phyloP scores from a whole-genome alignment of 352 stramenopile genomes.

The Phytophthora rubi region DNA sequence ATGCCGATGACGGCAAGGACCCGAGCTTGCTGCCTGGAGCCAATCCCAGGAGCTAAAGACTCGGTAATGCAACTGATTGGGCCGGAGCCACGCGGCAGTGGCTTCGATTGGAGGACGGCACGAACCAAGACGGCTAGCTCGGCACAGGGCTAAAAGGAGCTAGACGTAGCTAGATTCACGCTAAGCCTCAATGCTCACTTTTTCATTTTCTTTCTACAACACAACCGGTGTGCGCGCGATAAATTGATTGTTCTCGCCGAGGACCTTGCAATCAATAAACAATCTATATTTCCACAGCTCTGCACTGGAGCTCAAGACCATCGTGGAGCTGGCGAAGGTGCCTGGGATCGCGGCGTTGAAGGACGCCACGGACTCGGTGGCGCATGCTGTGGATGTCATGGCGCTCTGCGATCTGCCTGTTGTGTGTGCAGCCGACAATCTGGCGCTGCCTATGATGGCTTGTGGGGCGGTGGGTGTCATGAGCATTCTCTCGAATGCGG shows the following conservation, averaged over 20 bases:
- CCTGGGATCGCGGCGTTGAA: slow-evolving; percentile 96
- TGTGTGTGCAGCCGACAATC: slow-evolving; percentile 85
- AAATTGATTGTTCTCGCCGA: too few species aligned
- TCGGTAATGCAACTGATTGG: not conserved
- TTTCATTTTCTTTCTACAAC: not conserved
- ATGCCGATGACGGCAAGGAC: not conserved
- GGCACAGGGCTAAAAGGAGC: not conserved
- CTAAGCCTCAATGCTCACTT: not conserved
- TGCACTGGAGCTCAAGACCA: slow-evolving; percentile 93
- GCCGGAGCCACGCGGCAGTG: not conserved
- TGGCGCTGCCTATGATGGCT: slow-evolving; percentile 87
- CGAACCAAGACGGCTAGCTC: not conserved
- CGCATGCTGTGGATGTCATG: slow-evolving; percentile 83
- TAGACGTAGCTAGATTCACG: not conserved
- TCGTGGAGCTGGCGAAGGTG: slow-evolving; percentile 90
- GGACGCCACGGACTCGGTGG: slow-evolving; percentile 93
- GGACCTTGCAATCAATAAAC: too few species aligned
- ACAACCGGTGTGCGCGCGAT: not conserved
- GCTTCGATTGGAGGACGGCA: not conserved
- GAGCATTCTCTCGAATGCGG: slow-evolving; percentile 87
- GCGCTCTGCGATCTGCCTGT: slow-evolving; percentile 88
- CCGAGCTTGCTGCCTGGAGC: not conserved
- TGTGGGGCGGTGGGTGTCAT: slow-evolving; percentile 88
- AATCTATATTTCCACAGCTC: too few species aligned
- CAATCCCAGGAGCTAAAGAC: not conserved